These are phyloP conservation scores for Filobasidium floriforme DNA, from an alignment of 768 basidiomycete genomes.

Conservation along the genomic window DNA sequence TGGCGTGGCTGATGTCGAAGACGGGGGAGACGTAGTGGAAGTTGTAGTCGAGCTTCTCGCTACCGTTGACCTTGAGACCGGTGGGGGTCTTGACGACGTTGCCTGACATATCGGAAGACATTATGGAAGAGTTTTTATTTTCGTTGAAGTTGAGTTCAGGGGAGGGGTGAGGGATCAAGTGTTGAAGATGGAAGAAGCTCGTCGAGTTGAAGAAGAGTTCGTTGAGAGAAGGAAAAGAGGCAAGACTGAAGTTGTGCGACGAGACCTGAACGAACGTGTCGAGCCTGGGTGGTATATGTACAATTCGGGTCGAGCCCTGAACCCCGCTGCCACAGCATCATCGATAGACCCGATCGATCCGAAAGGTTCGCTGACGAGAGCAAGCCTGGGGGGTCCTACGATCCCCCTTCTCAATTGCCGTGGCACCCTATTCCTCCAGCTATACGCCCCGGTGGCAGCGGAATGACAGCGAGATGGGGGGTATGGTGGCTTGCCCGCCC, in stretches of 20 bases:
- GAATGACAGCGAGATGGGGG: neutral
- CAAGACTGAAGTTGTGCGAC: neutral
- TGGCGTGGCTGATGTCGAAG: constrained; percentile 38
- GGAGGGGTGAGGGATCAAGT: constrained; percentile 13
- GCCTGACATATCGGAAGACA: constrained; percentile 40
- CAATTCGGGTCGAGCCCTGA: too few species aligned
- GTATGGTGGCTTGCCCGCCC: neutral
- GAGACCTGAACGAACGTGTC: constrained; percentile 1
- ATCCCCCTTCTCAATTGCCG: too few species aligned
- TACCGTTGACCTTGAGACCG: constrained; percentile 38
- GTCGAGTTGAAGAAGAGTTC: constrained; percentile 1
- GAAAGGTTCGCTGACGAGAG: too few species aligned
- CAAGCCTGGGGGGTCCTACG: too few species aligned
- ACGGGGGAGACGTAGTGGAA: constrained; percentile 43
- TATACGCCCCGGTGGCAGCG: neutral
- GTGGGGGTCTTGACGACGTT: constrained; percentile 33
- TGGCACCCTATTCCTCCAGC: neutral
- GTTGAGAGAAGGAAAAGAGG: neutral
- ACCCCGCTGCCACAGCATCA: too few species aligned
- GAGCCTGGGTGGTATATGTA: neutral
- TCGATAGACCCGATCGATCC: too few species aligned
- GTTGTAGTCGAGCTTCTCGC: constrained; percentile 43
- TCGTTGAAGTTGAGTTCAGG: constrained; percentile 9
- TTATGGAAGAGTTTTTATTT: constrained; percentile 9
- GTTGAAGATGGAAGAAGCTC: constrained; percentile 14